These are phyloP conservation scores for Yamadazyma akitaensis DNA, from an alignment of 805 yeast genomes.

Conservation along the genomic window DNA sequence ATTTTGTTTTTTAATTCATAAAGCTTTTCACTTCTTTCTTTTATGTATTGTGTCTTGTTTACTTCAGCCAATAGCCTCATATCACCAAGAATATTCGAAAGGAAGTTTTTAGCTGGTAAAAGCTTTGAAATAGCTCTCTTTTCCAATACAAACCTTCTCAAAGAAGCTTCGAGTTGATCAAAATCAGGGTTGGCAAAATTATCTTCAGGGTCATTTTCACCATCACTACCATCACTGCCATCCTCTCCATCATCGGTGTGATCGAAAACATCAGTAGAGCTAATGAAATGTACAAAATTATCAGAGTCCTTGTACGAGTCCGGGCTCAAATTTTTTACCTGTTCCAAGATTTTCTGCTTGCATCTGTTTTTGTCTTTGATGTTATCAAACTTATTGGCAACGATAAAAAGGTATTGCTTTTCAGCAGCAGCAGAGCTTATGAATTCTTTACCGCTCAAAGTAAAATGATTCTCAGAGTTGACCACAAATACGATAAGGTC, in stretches of 20 bases:
- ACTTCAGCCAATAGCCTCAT: conserved; percentile 53
- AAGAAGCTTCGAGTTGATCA: conserved; percentile 78
- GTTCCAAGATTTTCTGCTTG: conserved; percentile 71
- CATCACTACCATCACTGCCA: conserved; percentile 27
- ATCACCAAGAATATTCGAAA: conserved; percentile 67
- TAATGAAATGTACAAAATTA: conserved; percentile 93
- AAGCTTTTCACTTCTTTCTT: conserved; percentile 44
- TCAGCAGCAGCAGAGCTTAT: conserved; percentile 88
- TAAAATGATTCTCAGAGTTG: conserved; percentile 93
- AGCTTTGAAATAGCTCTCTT: conserved; percentile 86
- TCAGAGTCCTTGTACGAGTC: conserved; percentile 83
- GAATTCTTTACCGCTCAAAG: conserved; percentile 91
- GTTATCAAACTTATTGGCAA: conserved; percentile 87
- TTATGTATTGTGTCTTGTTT: conserved; percentile 55
- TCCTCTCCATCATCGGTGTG: conserved; percentile 36
- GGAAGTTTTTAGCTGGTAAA: conserved; percentile 88
- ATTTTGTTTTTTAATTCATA: conserved; percentile 49
- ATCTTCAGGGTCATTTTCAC: conserved; percentile 25
- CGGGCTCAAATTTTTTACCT: conserved; percentile 81
- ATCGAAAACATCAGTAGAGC: conserved; percentile 51
- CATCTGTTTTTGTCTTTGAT: conserved; percentile 82
- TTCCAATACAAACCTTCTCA: conserved; percentile 82
- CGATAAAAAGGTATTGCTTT: conserved; percentile 88
- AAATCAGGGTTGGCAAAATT: conserved; percentile 48
- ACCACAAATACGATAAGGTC: conserved; percentile 96